Evolutionary conservation across 2,329 filamentous ascomycete genomes (phyloP).

Genomic region (Claviceps maximensis): DNA sequence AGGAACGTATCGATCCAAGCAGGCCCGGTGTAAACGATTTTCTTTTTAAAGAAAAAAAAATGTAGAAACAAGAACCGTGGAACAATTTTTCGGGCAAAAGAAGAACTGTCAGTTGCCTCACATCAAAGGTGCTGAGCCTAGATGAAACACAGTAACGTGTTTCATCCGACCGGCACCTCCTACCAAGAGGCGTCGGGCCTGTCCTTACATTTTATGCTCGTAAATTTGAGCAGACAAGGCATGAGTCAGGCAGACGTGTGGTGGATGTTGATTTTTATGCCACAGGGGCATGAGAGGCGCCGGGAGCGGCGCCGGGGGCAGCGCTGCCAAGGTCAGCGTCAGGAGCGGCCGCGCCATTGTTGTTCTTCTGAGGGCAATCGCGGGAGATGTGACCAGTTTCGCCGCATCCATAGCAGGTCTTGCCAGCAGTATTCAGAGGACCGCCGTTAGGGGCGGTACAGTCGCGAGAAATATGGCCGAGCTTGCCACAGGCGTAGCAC

Average conservation of each 20-base stretch:
- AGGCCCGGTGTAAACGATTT: neutral
- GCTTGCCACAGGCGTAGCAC: constrained; percentile 93
- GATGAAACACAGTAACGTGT: neutral
- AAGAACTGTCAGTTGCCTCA: neutral
- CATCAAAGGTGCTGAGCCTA: neutral
- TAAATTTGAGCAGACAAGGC: neutral
- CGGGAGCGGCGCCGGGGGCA: constrained; percentile 24
- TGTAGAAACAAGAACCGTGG: neutral
- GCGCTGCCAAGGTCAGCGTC: constrained; percentile 31
- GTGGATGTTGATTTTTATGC: constrained; percentile 16
- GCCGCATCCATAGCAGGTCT: constrained; percentile 97
- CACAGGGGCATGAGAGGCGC: constrained; percentile 31
- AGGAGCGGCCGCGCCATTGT: constrained; percentile 33
- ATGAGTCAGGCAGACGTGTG: constrained; percentile 7
- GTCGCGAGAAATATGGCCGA: constrained; percentile 84
- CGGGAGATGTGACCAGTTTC: constrained; percentile 93
- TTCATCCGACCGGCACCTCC: neutral
- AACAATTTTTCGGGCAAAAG: neutral
- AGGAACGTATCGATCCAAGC: constrained; percentile 10
- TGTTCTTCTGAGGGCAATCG: constrained; percentile 70
- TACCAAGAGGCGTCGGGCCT: constrained; percentile 1
- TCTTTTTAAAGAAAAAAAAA: neutral
- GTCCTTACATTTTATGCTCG: neutral
- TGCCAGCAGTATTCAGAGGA: constrained; percentile 86
- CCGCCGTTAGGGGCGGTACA: constrained; percentile 96